Evolutionary conservation across 768 basidiomycete species (phyloP).

Genomic region (Xerocomellus amylosporus): DNA sequence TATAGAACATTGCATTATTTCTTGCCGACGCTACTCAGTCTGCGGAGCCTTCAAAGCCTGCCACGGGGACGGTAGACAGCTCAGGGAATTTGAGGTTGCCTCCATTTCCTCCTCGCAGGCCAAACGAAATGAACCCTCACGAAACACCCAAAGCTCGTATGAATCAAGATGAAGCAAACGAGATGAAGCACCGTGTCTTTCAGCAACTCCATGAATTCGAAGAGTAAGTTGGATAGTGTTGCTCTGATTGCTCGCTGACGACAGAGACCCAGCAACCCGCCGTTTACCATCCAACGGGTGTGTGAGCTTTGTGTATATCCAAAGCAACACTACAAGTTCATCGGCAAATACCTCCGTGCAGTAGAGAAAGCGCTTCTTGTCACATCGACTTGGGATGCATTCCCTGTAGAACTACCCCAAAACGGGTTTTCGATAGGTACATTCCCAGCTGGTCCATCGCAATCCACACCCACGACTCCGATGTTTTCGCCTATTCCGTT

Average conservation of each 20-base stretch:
- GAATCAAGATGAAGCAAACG: conserved; percentile 57
- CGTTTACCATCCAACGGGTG: conserved; percentile 88
- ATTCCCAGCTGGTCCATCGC: conserved; percentile 45
- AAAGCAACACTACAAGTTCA: conserved; percentile 63
- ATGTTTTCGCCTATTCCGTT: conserved; percentile 88
- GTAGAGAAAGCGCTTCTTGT: conserved; percentile 80
- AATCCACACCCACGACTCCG: conserved; percentile 69
- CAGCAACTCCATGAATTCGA: conserved; percentile 72
- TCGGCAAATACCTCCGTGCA: conserved; percentile 88
- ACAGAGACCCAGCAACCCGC: conserved; percentile 45
- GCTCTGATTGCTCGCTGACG: conserved; percentile 4
- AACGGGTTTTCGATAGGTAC: conserved; percentile 28
- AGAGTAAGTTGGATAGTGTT: conserved; percentile 44
- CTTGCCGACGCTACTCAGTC: conserved; percentile 37
- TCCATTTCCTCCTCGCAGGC: conserved; percentile 65
- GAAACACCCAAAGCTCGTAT: conserved; percentile 59
- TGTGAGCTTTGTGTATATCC: conserved; percentile 78
- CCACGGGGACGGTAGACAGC: conserved; percentile 27
- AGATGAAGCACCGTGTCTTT: conserved; percentile 55
- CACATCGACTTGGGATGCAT: conserved; percentile 74
- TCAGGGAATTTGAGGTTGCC: conserved; percentile 66
- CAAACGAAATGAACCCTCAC: conserved; percentile 46
- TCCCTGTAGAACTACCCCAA: conserved; percentile 45
- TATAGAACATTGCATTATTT: conserved; percentile 52
- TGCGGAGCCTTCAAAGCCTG: conserved; percentile 43